These are phyloP conservation scores for Wickerhamomyces bisporus DNA, from an alignment of 805 yeast genomes.

Conservation along the genomic window DNA sequence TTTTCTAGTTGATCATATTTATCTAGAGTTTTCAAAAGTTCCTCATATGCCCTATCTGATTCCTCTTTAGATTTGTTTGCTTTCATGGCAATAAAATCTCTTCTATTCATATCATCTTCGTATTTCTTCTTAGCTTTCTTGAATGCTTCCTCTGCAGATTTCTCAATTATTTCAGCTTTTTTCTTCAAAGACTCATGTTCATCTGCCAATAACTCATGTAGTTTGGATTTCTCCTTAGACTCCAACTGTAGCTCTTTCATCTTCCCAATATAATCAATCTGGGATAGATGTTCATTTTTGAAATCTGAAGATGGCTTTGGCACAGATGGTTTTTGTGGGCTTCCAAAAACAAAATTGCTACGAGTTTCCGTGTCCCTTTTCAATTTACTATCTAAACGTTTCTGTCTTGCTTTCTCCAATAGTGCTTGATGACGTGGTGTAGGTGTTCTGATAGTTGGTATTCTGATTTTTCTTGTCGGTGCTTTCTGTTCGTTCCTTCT, in stretches of 20 bases:
- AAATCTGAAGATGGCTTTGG: background rate
- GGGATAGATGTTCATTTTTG: background rate
- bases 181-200: slow-evolving; percentile 1
- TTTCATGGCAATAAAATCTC: slow-evolving; percentile 2
- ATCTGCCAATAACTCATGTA: slow-evolving; percentile 6
- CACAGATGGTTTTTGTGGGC: no score
- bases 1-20: slow-evolving; percentile 3
- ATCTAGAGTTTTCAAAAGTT: slow-evolving; percentile 3
- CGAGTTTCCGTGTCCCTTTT: background rate
- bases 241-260: slow-evolving; percentile 4
- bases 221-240: background rate
- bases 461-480: slow-evolving; percentile 3
- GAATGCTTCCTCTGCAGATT: slow-evolving; percentile 14
- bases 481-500: slow-evolving; percentile 8
- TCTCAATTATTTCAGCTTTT: slow-evolving; percentile 8
- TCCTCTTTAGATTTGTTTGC: background rate
- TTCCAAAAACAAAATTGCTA: no score
- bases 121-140: slow-evolving; percentile 14
- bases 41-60: slow-evolving; percentile 7
- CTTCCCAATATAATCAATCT: slow-evolving; percentile 7
- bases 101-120: slow-evolving; percentile 6
- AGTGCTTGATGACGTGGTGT: background rate
- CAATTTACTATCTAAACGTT: background rate
- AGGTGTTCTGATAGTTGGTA: slow-evolving; percentile 6
- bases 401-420: background rate